A percentile compares a stretch with the other conserved stretches of the same genome.
phyloP scores from a whole-genome alignment of 23 red algal species.

The Pyropia yezoensis region DNA sequence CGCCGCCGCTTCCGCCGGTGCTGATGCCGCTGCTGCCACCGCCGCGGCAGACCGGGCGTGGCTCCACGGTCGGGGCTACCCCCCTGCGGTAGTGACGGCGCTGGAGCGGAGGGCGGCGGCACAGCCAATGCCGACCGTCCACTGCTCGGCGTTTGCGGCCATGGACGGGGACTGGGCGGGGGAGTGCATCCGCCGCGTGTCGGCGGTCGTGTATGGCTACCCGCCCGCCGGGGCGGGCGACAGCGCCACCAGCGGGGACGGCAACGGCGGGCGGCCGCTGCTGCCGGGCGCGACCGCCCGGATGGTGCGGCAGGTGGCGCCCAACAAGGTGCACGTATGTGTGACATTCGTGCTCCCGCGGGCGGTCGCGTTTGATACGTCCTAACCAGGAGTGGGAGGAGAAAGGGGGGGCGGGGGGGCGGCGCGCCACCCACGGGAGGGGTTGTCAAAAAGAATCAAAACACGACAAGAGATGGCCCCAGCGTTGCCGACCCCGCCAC shows the following conservation, averaged over 20 bases:
- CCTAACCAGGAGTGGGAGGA: too few species aligned
- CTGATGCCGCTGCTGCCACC: too few species aligned
- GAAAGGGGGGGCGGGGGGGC: too few species aligned
- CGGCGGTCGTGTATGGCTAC: not conserved
- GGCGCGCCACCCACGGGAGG: too few species aligned
- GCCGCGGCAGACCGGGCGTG: too few species aligned
- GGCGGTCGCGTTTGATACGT: slow-evolving; percentile 13
- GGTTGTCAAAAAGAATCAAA: too few species aligned
- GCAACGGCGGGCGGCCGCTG: slow-evolving; percentile 3
- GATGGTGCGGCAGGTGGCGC: slow-evolving; percentile 66
- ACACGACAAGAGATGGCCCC: too few species aligned
- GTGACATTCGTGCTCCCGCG: slow-evolving; percentile 62
- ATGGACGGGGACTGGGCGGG: slow-evolving; percentile 19
- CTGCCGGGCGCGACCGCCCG: slow-evolving; percentile 27
- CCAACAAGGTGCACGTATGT: slow-evolving; percentile 74
- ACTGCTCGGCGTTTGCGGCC: slow-evolving; percentile 87
- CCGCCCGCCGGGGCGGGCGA: slow-evolving; percentile 19
- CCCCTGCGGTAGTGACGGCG: not conserved
- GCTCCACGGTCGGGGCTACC: too few species aligned
- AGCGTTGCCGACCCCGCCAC: too few species aligned
- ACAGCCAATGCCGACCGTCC: slow-evolving; percentile 43
- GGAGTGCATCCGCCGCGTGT: slow-evolving; percentile 3
- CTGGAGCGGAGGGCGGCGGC: slow-evolving; percentile 1
- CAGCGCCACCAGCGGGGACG: not conserved
- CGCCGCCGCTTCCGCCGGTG: too few species aligned